These are phyloP conservation scores for Gelatoporia subvermispora DNA, from an alignment of 768 basidiomycete species.

Conservation along the genomic window DNA sequence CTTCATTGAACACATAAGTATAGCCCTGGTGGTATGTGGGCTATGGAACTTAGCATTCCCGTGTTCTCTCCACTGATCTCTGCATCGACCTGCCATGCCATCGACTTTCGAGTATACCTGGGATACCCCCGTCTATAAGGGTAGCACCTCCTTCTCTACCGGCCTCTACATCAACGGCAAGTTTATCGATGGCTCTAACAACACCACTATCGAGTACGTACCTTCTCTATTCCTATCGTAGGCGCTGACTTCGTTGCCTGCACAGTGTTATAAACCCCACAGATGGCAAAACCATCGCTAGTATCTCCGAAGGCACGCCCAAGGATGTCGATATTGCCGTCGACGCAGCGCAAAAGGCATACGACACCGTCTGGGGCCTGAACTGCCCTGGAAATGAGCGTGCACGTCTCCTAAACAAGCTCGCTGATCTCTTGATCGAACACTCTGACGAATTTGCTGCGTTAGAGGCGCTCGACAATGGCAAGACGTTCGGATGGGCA, in stretches of 20 bases:
- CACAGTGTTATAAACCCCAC: constrained; percentile 62
- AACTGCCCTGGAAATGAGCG: constrained; percentile 51
- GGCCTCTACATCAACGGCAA: constrained; percentile 71
- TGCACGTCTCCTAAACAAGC: constrained; percentile 50
- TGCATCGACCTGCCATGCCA: constrained; percentile 38
- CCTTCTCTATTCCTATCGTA: not conserved
- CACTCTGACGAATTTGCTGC: constrained; percentile 64
- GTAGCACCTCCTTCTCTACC: constrained; percentile 49
- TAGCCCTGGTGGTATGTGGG: too few relatives aligned
- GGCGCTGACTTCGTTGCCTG: not conserved
- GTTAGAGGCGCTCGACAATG: constrained; percentile 67
- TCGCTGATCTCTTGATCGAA: constrained; percentile 59
- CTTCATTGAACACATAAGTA: too few relatives aligned
- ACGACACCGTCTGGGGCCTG: constrained; percentile 65
- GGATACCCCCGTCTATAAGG: constrained; percentile 51
- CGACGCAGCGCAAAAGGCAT: constrained; percentile 55
- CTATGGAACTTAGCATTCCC: too few relatives aligned
- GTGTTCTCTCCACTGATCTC: too few relatives aligned
- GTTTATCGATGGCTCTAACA: constrained; percentile 51
- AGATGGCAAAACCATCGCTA: constrained; percentile 55
- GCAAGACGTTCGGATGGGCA: constrained; percentile 49
- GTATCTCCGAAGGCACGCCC: constrained; percentile 51
- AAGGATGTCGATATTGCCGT: constrained; percentile 79
- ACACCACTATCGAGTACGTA: constrained; percentile 61
- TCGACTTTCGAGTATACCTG: constrained; percentile 44